phyloP scores from a whole-genome alignment of 768 basidiomycete species.

The Tremella yokohamensis region DNA sequence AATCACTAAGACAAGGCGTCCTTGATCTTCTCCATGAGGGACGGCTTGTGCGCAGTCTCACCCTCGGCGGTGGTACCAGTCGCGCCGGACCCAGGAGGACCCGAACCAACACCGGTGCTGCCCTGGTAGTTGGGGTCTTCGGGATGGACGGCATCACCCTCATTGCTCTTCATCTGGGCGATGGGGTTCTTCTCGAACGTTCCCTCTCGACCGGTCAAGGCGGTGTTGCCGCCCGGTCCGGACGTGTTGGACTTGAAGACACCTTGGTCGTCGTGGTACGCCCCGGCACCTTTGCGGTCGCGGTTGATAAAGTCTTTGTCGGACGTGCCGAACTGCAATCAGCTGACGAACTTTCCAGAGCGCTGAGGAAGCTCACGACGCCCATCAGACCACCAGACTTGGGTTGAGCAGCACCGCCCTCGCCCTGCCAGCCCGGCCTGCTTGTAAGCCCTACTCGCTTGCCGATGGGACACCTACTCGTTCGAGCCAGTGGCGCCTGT shows the following conservation, averaged over 20 bases:
- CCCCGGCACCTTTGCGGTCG: slow-evolving; percentile 30
- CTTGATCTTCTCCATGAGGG: slow-evolving; percentile 33
- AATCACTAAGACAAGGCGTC: slow-evolving; percentile 6
- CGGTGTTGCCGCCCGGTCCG: slow-evolving; percentile 31
- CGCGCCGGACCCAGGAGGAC: not conserved
- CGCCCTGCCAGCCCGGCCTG: not conserved
- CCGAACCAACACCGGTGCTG: not conserved
- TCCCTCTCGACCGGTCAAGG: slow-evolving; percentile 44
- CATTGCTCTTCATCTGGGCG: slow-evolving; percentile 22
- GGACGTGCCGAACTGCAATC: slow-evolving; percentile 29
- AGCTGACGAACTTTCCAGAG: not conserved
- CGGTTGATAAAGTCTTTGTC: slow-evolving; percentile 39
- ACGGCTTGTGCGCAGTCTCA: slow-evolving; percentile 16
- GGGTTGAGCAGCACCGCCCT: not conserved
- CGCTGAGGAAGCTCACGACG: slow-evolving; percentile 4
- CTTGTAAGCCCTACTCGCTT: not conserved
- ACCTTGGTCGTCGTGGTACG: slow-evolving; percentile 33
- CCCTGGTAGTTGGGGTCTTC: not conserved
- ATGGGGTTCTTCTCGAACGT: slow-evolving; percentile 32
- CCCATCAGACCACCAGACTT: slow-evolving; percentile 13
- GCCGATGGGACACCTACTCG: not conserved
- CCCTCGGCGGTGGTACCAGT: slow-evolving; percentile 4
- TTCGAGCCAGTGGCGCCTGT: slow-evolving; percentile 10
- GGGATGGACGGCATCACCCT: slow-evolving; percentile 1
- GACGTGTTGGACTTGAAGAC: slow-evolving; percentile 31